Base-by-base conservation (phyloP, 148 eudicot species). In the Chenopodium album region DNA sequence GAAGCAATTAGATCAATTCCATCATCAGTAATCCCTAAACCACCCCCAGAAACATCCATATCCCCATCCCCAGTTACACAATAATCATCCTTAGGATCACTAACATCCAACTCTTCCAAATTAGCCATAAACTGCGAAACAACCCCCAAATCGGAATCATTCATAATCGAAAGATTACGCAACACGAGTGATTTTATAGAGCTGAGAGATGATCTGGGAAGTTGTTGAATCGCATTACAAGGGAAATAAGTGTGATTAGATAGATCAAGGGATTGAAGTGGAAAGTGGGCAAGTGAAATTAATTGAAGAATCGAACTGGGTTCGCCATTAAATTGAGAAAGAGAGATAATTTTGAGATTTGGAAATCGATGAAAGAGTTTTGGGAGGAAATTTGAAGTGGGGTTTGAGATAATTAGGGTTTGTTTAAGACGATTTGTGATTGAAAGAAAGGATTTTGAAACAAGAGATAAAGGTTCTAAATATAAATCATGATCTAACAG, bases 361-460 rank as follows among this genome's bases (percentile, higher is more conserved):
- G 82, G 88, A 70, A 89, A 92, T 9, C 95, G 80, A 26, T 41
- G 44, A 31, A 90, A 63, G 73, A 89, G 87, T n/a, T 77, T 82
- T 2, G 92, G 86, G 60, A 89, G 92, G 71, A 81, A 82, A 74
- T 41, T 52, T 7, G 71, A 31, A 0, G 91, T 86, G 23, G 90
- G 86, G 31, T 86, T 71, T 29, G 78, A 64, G 74, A 92, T 76
- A 0, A 62, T 54, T n/a, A 92, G 83, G 75, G 80, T 79, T 85
- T 75, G 75, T 22, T 90, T 90, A 11, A 90, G 80, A 4, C 86
- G 80, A 84, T 92, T 87, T 3, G 93, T 86, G 85, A 92, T 71
- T 47, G 90, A 82, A 72, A 92, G 90, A 52, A 92, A 92, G 22
- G 84, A 74, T 87, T 89, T 90, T 78, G 86, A 90, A 32, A 87